Percentiles rank a stretch among this genome's conserved stretches.
These are phyloP conservation scores for Ophiocordyceps polyrhachis-furcata DNA, from an alignment of 2,329 filamentous ascomycete genomes.

Conservation along the genomic window DNA sequence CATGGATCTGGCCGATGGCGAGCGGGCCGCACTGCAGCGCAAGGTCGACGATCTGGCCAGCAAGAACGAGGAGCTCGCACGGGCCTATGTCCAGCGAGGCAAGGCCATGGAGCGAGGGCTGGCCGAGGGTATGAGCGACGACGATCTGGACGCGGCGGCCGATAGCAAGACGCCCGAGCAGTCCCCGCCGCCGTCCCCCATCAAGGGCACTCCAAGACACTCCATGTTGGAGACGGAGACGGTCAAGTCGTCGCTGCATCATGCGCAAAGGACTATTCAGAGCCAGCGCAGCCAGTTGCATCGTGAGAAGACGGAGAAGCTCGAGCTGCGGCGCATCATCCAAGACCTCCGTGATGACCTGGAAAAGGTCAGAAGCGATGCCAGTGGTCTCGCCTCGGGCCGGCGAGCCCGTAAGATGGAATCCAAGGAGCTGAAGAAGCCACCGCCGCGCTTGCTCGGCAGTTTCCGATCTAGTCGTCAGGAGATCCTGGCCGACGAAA, in stretches of 20 bases:
- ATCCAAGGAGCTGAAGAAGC: slow-evolving; percentile 60
- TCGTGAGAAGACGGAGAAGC: slow-evolving; percentile 95
- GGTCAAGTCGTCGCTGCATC: slow-evolving; percentile 78
- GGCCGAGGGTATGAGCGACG: slow-evolving; percentile 37
- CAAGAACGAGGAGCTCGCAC: slow-evolving; percentile 83
- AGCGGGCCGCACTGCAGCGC: slow-evolving; percentile 58
- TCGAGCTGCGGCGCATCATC: slow-evolving; percentile 85
- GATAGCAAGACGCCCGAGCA: slow-evolving; percentile 68
- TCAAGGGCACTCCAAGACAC: slow-evolving; percentile 82
- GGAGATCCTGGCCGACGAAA: slow-evolving; percentile 62
- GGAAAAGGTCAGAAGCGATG: slow-evolving; percentile 46
- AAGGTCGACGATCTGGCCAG: slow-evolving; percentile 74
- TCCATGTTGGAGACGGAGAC: slow-evolving; percentile 90
- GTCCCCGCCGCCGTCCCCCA: slow-evolving; percentile 75
- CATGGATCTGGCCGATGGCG: slow-evolving; percentile 57
- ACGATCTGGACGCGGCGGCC: slow-evolving; percentile 43
- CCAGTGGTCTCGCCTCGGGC: slow-evolving; percentile 22
- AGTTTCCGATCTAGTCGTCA: slow-evolving; percentile 54
- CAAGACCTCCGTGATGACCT: slow-evolving; percentile 90
- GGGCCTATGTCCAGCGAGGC: slow-evolving; percentile 55
- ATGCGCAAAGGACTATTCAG: slow-evolving; percentile 92
- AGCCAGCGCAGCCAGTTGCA: slow-evolving; percentile 89
- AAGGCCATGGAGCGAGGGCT: slow-evolving; percentile 46
- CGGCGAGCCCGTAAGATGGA: slow-evolving; percentile 46
- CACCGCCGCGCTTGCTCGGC: slow-evolving; percentile 53